Base-by-base conservation (phyloP, 805 yeast species). In the Monosporozyma yasuniensis region DNA sequence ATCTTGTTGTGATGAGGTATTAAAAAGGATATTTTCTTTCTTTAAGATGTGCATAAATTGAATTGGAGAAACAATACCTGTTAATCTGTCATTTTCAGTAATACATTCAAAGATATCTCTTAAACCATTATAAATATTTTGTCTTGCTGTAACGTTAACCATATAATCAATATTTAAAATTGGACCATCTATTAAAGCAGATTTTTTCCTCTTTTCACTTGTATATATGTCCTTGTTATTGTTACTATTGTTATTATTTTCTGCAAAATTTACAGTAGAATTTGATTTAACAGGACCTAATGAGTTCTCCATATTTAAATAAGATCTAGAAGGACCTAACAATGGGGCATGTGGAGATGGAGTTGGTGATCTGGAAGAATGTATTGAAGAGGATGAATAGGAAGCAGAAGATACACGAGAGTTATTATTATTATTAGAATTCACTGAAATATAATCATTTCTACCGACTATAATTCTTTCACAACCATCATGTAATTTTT, bases 1-100 rank as follows among this genome's bases (percentile, higher is more conserved):
- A 72, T 93, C 99, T 64, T 93, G 99, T 65, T 93, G 99, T 96
- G 89, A 90, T 42, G 86, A 81, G 50, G 88, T 83, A 54, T 96
- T 74, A 66, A 93, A 93, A 59, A 91, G 71, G 57, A 82, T 86
- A 63, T 91, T 93, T 56, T 87, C 90, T 50, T 77, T 77, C 64
- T 88, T 91, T 49, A 91, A 71, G 48, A 83, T 83, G 44, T 80
- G 83, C 42, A 93, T 78, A 46, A 93, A 76, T 56, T 78, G 76
- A 27, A 74, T 71, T 0, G 98, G 96, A 1, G 96, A 85, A 0
- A 88, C 90, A 1, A 93, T 87, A 4, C 98, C 98, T 1, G 78
- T 80, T 19, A 76, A 72, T 4, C 84, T 74, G 47, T 70, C 69
- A 62, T 82, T 79, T 65, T 88, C 96, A 6, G 79, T 73, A 75